Evolutionary conservation across 371 early-diverging fungal species (phyloP).

Genomic region (Gilbertella persicaria): DNA sequence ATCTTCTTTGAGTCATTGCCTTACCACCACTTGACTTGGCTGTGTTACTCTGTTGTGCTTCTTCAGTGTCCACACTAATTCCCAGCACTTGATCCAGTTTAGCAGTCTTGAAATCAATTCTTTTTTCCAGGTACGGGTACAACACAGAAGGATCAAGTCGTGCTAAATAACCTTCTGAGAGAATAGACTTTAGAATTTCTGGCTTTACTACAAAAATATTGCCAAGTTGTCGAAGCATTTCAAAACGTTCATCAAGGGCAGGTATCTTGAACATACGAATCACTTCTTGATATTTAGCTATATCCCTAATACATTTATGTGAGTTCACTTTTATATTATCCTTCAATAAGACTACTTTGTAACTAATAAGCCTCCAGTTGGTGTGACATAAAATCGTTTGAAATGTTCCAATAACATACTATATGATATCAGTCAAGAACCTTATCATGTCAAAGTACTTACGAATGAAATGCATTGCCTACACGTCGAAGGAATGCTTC

Average conservation of each 20-base stretch:
- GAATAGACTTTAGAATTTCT: conserved; percentile 82
- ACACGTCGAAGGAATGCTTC: conserved; percentile 77
- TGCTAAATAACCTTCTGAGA: conserved; percentile 82
- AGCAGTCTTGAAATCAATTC: conserved; percentile 84
- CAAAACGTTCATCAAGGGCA: conserved; percentile 80
- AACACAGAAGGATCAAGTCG: conserved; percentile 76
- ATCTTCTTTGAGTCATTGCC: conserved; percentile 36
- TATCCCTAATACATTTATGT: conserved; percentile 63
- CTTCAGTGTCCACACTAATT: conserved; percentile 33
- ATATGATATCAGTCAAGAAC: conserved; percentile 10
- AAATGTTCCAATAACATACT: conserved; percentile 90
- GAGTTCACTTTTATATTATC: background rate
- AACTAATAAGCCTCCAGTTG: conserved; percentile 84
- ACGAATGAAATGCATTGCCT: conserved; percentile 81
- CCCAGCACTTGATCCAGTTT: conserved; percentile 65
- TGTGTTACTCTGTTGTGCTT: conserved; percentile 8
- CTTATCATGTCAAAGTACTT: conserved; percentile 20
- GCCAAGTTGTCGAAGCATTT: conserved; percentile 89
- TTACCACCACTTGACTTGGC: conserved; percentile 3
- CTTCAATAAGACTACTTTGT: conserved; percentile 62
- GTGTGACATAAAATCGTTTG: conserved; percentile 83
- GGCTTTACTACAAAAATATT: conserved; percentile 90
- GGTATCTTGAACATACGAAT: conserved; percentile 78
- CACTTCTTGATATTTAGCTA: conserved; percentile 89
- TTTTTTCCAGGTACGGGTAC: conserved; percentile 81